Base-by-base conservation (phyloP, 2,329 filamentous ascomycete species). In the Aureobasidium musti region DNA sequence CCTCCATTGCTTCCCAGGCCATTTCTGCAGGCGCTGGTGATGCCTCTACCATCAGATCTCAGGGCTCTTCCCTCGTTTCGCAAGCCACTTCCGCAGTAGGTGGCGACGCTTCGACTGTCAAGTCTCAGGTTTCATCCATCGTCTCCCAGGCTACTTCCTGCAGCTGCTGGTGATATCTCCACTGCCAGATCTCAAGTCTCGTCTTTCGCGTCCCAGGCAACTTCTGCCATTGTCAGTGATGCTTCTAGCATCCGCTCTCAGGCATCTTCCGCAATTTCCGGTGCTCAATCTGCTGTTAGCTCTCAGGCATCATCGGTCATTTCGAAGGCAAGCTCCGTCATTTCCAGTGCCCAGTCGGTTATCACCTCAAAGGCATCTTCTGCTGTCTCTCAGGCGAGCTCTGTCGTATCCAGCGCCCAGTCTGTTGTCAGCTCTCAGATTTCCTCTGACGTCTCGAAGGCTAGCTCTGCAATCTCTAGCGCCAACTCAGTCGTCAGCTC, bases 91-190 rank as follows among this genome's bases (percentile, higher is more conserved):
- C 47, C 33, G 47, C 19, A 6, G 23, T 11, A 30, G 26, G 47
- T 28, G 47, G 47, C 10, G 47, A 33, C 19, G 23, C 11, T 4
- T 52, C 47, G 23, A 6, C 6, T 30, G n/a, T n/a, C n/a, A n/a
- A n/a, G n/a, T n/a, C n/a, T n/a, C n/a, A n/a, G n/a, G n/a, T n/a
- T n/a, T n/a, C n/a, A n/a, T n/a, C n/a, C n/a, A 26, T 37, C 43
- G 5, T 47, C 41, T 59, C 54, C 11, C 14, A 45, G 33, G 54
- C 26, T 17, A 59, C 37, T 39, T 59, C 54, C 54, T 35, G 56
- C 13, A 21, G 19, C 26, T 17, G 37, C 6, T 10, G n/a, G 56
- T 19, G 56, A 21, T 21, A 41, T 28, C 21, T 59, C 56, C 8
- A 45, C 13, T 5, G 26, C 28, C 35, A 8, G n/a, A 13, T 59